Base-by-base conservation (phyloP, 1,284 basidiomycete genomes). In the Trametes polyzona region DNA sequence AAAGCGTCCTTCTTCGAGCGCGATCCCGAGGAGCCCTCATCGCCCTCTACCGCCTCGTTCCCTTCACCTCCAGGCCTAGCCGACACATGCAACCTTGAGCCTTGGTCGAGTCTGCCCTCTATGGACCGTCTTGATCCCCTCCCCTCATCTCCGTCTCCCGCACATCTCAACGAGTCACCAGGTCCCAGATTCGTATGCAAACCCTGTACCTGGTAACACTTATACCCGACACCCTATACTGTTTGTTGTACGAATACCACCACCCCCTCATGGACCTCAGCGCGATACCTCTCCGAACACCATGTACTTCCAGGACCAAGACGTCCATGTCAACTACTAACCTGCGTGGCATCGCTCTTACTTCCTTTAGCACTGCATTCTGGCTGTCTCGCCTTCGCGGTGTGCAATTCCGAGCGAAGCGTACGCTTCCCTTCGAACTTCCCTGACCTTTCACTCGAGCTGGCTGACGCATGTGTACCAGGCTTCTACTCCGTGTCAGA, bases 121-220 rank as follows among this genome's bases (percentile, higher is more conserved):
- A n/a, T 11, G 11, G 36, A 32, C 16, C 26, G 36, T 4, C 36
- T 53, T 44, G 29, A 40, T 9, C 43, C 43, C 14, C 14, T 50
- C 3, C 55, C 43, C 12, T 21, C 49, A 2, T 30, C 32, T 7
- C 55, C 55, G 8, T 42, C 55, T 3, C 42, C 55, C 8, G 55
- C 48, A 10, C 40, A 46, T 24, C 30, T 51, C 8, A 3, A 39
- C 23, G 10, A 27, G 2, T 9, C 12, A 7, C 10, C 10, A 16
- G n/a, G 16, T n/a, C 17, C 16, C 17, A 47, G 23, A 11, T 19
- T 26, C 1, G 14, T 30, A 27, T 60, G 54, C 47, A 56, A 56
- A 42, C 58, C 58, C 8, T 56, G 50, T 29, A 53, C 29, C 36
- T 47, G 50, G 58, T 59, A 26, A 56, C n/a, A 48, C 5, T 35